Conservation (phyloP, 2,329 filamentous ascomycete species). For the Didymella segeticola region DNA sequence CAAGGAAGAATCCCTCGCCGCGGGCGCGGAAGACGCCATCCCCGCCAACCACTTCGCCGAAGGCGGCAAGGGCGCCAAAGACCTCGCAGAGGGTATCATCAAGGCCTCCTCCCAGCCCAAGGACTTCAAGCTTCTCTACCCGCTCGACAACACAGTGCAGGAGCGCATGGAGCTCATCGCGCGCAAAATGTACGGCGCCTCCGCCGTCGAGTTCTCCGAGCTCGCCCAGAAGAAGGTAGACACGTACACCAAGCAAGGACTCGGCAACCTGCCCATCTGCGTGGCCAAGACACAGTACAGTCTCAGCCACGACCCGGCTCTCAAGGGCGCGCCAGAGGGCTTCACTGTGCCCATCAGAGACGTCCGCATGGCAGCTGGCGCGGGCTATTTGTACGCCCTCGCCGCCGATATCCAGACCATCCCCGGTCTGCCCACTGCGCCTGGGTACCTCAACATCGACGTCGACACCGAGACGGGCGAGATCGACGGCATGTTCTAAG, state of each 20-base stretch:
- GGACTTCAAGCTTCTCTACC: constrained; percentile 87
- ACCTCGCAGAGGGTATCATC: constrained; percentile 87
- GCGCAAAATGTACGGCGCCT: constrained; percentile 92
- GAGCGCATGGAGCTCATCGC: constrained; percentile 91
- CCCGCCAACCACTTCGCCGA: constrained; percentile 96
- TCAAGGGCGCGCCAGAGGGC: constrained; percentile 93
- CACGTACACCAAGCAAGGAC: constrained; percentile 90
- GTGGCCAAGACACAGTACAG: constrained; percentile 99
- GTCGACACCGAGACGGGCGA: constrained; percentile 61
- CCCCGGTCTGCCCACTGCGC: constrained; percentile 90
- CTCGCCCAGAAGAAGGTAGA: constrained; percentile 96
- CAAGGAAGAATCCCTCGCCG: constrained; percentile 87
- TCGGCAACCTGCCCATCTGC: constrained; percentile 91
- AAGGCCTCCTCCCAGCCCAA: constrained; percentile 80
- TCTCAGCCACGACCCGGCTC: constrained; percentile 85
- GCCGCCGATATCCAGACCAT: constrained; percentile 99
- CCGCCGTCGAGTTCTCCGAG: constrained; percentile 88
- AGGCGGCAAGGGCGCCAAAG: constrained; percentile 87
- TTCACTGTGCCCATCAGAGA: constrained; percentile 96
- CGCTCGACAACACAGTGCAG: constrained; percentile 74
- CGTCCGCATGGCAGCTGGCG: constrained; percentile 91
- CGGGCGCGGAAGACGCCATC: constrained; percentile 92
- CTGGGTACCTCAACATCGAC: constrained; percentile 94
- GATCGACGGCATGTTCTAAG: constrained; percentile 79
- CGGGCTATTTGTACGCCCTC: constrained; percentile 80